phyloP scores from a whole-genome alignment of 2,329 filamentous ascomycete genomes.

The Xylogone sp. region DNA sequence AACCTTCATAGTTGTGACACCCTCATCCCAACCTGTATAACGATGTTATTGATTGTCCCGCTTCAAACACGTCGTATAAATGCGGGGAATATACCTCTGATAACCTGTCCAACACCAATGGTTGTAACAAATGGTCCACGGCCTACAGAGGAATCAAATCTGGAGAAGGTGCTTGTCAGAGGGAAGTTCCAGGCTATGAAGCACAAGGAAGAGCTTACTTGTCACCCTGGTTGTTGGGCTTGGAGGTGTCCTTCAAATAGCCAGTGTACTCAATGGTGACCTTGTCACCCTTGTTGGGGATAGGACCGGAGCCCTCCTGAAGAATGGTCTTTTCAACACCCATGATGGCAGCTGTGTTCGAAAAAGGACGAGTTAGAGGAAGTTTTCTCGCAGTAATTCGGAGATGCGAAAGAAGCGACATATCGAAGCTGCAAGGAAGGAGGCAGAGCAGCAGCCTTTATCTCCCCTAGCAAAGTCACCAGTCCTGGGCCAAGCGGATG shows the following conservation, averaged over 20 bases:
- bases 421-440: background rate
- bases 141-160: slow-evolving; percentile 84
- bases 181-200: slow-evolving; percentile 1
- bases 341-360: slow-evolving; percentile 45
- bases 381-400: background rate
- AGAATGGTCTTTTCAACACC: slow-evolving; percentile 68
- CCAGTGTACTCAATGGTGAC: slow-evolving; percentile 92
- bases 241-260: slow-evolving; percentile 66
- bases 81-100: slow-evolving; percentile 61
- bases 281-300: slow-evolving; percentile 62
- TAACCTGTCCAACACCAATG: slow-evolving; percentile 83
- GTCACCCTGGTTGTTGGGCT: slow-evolving; percentile 62
- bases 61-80: slow-evolving; percentile 4
- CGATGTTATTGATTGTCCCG: slow-evolving; percentile 2
- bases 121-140: slow-evolving; percentile 70
- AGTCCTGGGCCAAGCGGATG: background rate
- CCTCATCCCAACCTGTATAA: slow-evolving; percentile 74
- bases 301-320: slow-evolving; percentile 56
- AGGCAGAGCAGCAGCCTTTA: background rate
- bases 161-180: slow-evolving; percentile 31
- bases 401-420: background rate
- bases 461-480: background rate
- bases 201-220: slow-evolving; percentile 53
- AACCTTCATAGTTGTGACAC: slow-evolving; percentile 78
- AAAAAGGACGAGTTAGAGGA: slow-evolving; percentile 16